phyloP scores from a whole-genome alignment of 768 basidiomycete genomes.

The Phlebiopsis gigantea region DNA sequence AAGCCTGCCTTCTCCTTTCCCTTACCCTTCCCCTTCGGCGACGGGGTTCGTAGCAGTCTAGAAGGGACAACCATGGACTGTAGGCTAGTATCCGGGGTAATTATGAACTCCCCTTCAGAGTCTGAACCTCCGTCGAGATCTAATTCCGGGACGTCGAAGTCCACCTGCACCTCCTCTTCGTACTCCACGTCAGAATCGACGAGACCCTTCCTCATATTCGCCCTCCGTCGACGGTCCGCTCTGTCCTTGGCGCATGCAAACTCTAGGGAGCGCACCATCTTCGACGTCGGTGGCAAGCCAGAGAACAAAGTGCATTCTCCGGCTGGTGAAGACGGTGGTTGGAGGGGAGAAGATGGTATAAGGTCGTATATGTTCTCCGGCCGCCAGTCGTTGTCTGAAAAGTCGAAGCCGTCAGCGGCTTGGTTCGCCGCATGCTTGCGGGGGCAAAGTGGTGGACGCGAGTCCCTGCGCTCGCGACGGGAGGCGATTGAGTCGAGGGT shows the following conservation, averaged over 20 bases:
- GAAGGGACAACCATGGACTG: neutral
- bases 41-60: neutral
- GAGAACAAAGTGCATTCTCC: conserved; percentile 37
- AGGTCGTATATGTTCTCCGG: conserved; percentile 24
- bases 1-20: neutral
- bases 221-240: neutral
- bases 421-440: conserved; percentile 2
- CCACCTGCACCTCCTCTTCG: neutral
- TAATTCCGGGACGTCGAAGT: conserved; percentile 8
- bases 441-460: conserved; percentile 9
- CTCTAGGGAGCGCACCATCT: conserved; percentile 54
- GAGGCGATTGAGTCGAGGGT: conserved; percentile 59
- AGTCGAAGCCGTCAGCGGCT: neutral
- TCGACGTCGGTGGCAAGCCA: conserved; percentile 39
- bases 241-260: conserved; percentile 16
- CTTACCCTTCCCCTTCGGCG: neutral
- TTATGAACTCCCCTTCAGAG: conserved; percentile 7
- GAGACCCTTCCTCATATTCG: neutral
- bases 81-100: conserved; percentile 14
- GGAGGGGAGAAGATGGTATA: conserved; percentile 62
- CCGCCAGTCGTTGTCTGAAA: too few species aligned
- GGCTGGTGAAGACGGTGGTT: conserved; percentile 46
- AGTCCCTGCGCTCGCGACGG: conserved; percentile 37
- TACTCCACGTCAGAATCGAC: neutral
- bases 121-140: conserved; percentile 9